Conservation (phyloP, 805 yeast genomes). For the Saccharomycopsis sp. region DNA sequence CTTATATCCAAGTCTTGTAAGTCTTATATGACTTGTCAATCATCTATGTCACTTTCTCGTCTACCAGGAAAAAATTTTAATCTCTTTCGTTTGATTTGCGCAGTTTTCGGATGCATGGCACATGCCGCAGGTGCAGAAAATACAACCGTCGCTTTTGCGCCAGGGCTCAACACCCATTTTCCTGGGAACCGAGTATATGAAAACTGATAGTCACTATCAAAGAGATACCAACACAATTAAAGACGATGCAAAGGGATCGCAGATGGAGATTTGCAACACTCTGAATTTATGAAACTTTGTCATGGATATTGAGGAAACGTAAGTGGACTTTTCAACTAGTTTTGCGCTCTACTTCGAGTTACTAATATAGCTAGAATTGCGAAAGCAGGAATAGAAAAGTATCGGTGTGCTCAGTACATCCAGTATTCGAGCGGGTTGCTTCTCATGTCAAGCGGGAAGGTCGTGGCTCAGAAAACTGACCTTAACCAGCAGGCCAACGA, state of each 20-base stretch:
- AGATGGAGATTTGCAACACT: no score
- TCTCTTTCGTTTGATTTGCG: no score
- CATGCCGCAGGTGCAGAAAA: background rate
- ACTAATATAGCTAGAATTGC: background rate
- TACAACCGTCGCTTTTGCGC: no score
- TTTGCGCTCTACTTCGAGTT: background rate
- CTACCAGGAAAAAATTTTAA: background rate
- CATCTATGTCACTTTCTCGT: background rate
- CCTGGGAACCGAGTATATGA: background rate
- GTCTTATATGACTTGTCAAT: background rate
- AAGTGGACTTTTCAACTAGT: background rate
- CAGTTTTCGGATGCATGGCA: no score
- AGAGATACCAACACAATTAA: no score
- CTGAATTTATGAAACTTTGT: no score
- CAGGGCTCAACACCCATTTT: background rate
- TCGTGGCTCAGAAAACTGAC: background rate
- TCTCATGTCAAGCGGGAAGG: background rate
- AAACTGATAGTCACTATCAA: background rate
- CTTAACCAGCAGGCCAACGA: background rate
- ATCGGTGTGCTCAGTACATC: background rate
- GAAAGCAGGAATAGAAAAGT: background rate
- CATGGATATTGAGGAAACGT: background rate
- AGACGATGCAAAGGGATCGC: no score
- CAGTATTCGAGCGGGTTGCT: conserved; percentile 1
- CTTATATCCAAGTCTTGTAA: no score